Percentiles rank a stretch among this genome's conserved stretches.
Conservation (phyloP, 2,329 filamentous ascomycete genomes). For the Claviceps pazoutovae region DNA sequence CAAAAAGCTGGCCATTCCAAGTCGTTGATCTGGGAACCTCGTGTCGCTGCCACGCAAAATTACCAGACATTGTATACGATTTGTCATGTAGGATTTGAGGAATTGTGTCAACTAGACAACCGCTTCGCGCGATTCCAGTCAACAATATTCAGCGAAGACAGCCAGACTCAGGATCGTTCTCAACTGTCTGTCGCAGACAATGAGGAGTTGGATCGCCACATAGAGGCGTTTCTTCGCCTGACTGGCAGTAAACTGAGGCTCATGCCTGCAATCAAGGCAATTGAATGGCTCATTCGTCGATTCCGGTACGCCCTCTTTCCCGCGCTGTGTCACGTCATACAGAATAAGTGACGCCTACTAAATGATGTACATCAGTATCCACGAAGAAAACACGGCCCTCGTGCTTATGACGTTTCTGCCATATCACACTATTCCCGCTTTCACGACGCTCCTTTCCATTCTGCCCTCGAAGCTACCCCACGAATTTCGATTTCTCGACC, state of each 20-base stretch:
- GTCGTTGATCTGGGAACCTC: constrained; percentile 84
- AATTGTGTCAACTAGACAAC: constrained; percentile 74
- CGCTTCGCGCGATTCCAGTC: constrained; percentile 62
- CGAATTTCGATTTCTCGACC: constrained; percentile 71
- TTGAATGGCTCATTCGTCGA: constrained; percentile 88
- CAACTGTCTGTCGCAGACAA: constrained; percentile 77
- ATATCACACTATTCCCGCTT: constrained; percentile 76
- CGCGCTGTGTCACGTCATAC: background rate
- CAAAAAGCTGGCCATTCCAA: constrained; percentile 86
- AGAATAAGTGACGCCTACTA: background rate
- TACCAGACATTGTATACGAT: constrained; percentile 80
- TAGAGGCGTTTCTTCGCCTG: constrained; percentile 74
- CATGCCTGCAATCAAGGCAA: constrained; percentile 74
- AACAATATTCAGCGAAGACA: constrained; percentile 87
- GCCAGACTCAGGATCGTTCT: constrained; percentile 73
- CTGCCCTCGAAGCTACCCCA: constrained; percentile 61
- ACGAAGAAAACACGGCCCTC: constrained; percentile 73
- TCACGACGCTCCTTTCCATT: constrained; percentile 76
- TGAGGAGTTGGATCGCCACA: constrained; percentile 58
- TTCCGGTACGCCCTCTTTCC: constrained; percentile 52
- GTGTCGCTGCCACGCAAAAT: constrained; percentile 72
- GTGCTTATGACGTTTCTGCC: constrained; percentile 80
- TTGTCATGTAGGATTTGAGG: constrained; percentile 79
- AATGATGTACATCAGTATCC: constrained; percentile 43
- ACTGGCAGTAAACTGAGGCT: constrained; percentile 64